Base-by-base conservation (phyloP, 495 filamentous ascomycete species). In the Oidiodendron maius region DNA sequence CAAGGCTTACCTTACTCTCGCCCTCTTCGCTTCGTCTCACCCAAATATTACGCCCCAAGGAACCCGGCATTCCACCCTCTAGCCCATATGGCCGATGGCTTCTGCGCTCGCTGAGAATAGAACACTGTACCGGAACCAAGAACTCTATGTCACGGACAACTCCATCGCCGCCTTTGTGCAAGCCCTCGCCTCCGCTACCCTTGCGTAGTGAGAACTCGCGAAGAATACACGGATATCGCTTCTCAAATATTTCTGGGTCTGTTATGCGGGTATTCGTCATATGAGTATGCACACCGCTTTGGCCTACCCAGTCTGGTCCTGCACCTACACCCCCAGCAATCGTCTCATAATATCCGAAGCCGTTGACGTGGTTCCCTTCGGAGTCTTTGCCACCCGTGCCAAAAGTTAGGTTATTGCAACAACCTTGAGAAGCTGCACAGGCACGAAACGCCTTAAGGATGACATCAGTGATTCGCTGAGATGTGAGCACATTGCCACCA, bases 181-280 rank as follows among this genome's bases (percentile, higher is more conserved):
- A 47, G 2, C 67, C 65, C 1, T 42, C 32, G 0, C 65, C 64
- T 6, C 67, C 70, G n/a, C 64, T 71, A 1, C 66, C 67, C 1
- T 58, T 39, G 1, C 82, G 60, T 5, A 85, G 58, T 16, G 68
- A 66, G 55, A 86, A 87, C 48, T 78, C 72, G 0, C 78, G 69
- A n/a, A 87, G 65, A 3, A 86, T 55, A 16, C 80, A 78, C 1
- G 83, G 83, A 51, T 86, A 86, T 17, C 83, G 70, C 28, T 81
- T 74, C 59, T 87, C 83, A 28, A 87, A 75, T 36, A 85, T 73
- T 46, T 87, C 83, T 0, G 81, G 70, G 59, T 87, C 83, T 1
- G 83, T 87, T 54, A 86, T 87, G 0, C 83, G 74, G 1, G 83
- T 87, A 53, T 87, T 87, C 8, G 83, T 87, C 80, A 85, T 86